phyloP scores from a whole-genome alignment of 2,329 filamentous ascomycete species.

The Cytospora leucostoma region DNA sequence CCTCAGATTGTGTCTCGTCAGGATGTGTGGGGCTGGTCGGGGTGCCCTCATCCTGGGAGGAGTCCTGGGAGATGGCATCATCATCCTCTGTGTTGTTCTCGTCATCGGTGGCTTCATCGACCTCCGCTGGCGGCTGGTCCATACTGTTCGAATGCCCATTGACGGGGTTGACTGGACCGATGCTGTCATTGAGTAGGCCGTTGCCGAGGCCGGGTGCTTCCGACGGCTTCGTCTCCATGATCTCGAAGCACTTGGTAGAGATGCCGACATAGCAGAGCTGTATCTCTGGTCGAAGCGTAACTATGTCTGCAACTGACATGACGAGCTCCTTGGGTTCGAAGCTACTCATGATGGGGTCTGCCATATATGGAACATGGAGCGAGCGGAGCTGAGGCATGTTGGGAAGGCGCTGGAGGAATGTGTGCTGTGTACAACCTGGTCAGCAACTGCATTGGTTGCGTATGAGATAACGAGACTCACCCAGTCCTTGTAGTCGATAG shows the following conservation, averaged over 20 bases:
- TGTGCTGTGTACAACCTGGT: slow-evolving; percentile 58
- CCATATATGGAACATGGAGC: slow-evolving; percentile 69
- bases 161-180: slow-evolving; percentile 24
- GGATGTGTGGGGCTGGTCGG: slow-evolving; percentile 29
- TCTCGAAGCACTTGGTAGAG: slow-evolving; percentile 77
- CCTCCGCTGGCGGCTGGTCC: slow-evolving; percentile 28
- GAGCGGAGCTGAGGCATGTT: slow-evolving; percentile 70
- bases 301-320: slow-evolving; percentile 75
- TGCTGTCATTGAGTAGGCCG: slow-evolving; percentile 25
- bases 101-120: slow-evolving; percentile 34
- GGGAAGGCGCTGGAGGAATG: slow-evolving; percentile 74
- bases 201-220: slow-evolving; percentile 38
- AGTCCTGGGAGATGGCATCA: slow-evolving; percentile 51
- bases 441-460: not conserved
- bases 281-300: slow-evolving; percentile 73
- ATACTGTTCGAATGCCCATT: slow-evolving; percentile 21
- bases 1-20: slow-evolving; percentile 40
- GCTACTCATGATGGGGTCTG: slow-evolving; percentile 58
- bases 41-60: slow-evolving; percentile 38
- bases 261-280: slow-evolving; percentile 78
- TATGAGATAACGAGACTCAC: slow-evolving; percentile 48
- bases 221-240: slow-evolving; percentile 63
- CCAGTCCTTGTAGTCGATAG: slow-evolving; percentile 77
- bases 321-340: slow-evolving; percentile 69
- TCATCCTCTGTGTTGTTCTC: slow-evolving; percentile 39